Base-by-base conservation (phyloP, 441 rosid genomes). In the Bocquillonia castaneifolia region DNA sequence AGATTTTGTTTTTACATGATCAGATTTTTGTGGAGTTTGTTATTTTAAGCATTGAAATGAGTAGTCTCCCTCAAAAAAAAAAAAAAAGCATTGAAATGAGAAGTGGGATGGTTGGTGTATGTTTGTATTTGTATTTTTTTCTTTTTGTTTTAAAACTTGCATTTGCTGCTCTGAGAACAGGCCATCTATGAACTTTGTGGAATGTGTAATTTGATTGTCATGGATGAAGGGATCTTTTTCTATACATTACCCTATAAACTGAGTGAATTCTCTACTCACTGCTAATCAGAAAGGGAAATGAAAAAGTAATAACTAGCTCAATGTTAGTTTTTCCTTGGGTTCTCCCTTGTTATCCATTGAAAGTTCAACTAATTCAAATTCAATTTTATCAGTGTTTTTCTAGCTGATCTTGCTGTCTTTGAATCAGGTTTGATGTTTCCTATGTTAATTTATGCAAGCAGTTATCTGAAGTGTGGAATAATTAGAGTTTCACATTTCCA, bases 381-480 rank as follows among this genome's bases (percentile, higher is more conserved):
- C 6, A 52, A 69, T 18, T 52, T 48, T 47, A 34, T 53, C 17
- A 13, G 5, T 6, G 13, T 32, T 25, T 22, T 65, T 40, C 39
- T 26, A 51, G 15, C 67, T n/a, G 29, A 29, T 18, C 9, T n/a
- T n/a, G 7, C 25, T 59, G 23, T 56, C 54, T 36, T 20, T 55
- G 37, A 48, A 63, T 70, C 78, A 82, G 88, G 81, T 68, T 60
- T 80, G 74, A 68, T 63, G 61, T 67, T 63, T 70, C 77, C 67
- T 72, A 77, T 80, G 85, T 72, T 67, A 25, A 44, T 74, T 67
- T 64, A 10, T 58, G 39, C 74, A 36, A 64, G 56, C 7, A 42
- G 66, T 66, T 39, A 42, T 44, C 79, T 66, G 37, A 76, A 77
- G 71, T 65, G 80, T 74, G 84, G 78, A 63, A 57, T 76, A 61